phyloP scores from a whole-genome alignment of 1,284 basidiomycete genomes.

The Xerocomus nothofagi region DNA sequence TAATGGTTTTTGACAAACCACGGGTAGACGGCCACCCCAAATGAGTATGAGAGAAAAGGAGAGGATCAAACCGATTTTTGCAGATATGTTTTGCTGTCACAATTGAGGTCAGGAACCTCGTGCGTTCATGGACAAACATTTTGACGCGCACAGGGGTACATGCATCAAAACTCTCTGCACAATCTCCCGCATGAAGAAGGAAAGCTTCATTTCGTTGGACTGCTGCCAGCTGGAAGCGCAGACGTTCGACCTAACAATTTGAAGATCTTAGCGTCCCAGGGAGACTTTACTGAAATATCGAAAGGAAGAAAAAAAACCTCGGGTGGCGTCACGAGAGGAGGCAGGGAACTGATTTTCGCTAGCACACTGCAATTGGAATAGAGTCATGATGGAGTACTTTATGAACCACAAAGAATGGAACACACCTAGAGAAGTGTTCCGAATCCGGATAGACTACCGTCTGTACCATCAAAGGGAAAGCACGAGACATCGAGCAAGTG shows the following conservation, averaged over 20 bases:
- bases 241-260: conserved; percentile 72
- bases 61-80: conserved; percentile 91
- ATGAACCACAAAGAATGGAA: neutral
- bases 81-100: conserved; percentile 83
- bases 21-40: conserved; percentile 90
- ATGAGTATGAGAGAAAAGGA: conserved; percentile 95
- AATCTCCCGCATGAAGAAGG: conserved; percentile 95
- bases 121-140: neutral
- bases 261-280: conserved; percentile 8
- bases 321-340: conserved; percentile 85
- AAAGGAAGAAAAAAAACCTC: conserved; percentile 60
- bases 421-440: conserved; percentile 35
- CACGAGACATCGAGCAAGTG: neutral
- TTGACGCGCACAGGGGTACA: conserved; percentile 68
- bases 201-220: conserved; percentile 91
- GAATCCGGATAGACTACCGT: conserved; percentile 40
- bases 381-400: neutral
- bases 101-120: neutral
- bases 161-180: conserved; percentile 92
- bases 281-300: neutral
- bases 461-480: conserved; percentile 24
- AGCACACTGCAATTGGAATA: conserved; percentile 58
- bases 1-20: conserved; percentile 44
- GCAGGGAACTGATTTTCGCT: conserved; percentile 71
- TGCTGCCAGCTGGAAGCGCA: conserved; percentile 75